Conservation (phyloP, 1,139 yeast species). For the Hyphopichia khmerensis region DNA sequence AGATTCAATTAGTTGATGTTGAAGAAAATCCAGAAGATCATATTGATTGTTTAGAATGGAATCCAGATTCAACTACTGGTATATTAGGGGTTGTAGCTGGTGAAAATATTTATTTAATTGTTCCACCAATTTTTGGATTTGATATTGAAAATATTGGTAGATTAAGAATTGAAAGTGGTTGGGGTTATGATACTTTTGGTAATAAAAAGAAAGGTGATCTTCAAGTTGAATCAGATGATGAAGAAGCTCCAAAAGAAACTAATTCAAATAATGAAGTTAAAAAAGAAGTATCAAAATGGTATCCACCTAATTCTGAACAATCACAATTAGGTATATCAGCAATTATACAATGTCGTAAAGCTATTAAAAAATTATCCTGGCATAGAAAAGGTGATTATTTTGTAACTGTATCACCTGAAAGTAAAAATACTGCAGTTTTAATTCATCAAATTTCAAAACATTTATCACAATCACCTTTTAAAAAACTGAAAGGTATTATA, state of each 20-base stretch:
- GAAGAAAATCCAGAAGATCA: conserved; percentile 67
- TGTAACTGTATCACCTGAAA: conserved; percentile 89
- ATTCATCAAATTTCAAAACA: conserved; percentile 95
- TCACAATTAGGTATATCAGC: conserved; percentile 69
- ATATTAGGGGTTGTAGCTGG: conserved; percentile 84
- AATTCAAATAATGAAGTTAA: conserved; percentile 30
- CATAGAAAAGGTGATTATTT: conserved; percentile 97
- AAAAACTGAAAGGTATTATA: conserved; percentile 87
- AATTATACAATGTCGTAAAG: conserved; percentile 63
- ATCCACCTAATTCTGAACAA: conserved; percentile 69
- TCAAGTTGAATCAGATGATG: conserved; percentile 32
- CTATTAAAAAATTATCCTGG: conserved; percentile 87
- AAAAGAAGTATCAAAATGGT: conserved; percentile 78
- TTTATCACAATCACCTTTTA: conserved; percentile 95
- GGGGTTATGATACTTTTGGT: conserved; percentile 84
- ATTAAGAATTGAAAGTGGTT: conserved; percentile 81
- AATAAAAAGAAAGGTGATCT: conserved; percentile 47
- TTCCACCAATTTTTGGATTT: conserved; percentile 89
- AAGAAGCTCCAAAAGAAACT: conserved; percentile 25
- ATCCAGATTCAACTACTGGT: conserved; percentile 73
- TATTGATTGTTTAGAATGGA: conserved; percentile 86
- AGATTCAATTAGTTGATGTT: conserved; percentile 50
- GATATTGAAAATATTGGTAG: conserved; percentile 83
- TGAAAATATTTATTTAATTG: conserved; percentile 70
- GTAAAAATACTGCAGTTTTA: conserved; percentile 83